A percentile compares a stretch with the other conserved stretches of the same genome.
These are phyloP conservation scores for Myxozyma neotropica DNA, from an alignment of 805 yeast species.

Conservation along the genomic window DNA sequence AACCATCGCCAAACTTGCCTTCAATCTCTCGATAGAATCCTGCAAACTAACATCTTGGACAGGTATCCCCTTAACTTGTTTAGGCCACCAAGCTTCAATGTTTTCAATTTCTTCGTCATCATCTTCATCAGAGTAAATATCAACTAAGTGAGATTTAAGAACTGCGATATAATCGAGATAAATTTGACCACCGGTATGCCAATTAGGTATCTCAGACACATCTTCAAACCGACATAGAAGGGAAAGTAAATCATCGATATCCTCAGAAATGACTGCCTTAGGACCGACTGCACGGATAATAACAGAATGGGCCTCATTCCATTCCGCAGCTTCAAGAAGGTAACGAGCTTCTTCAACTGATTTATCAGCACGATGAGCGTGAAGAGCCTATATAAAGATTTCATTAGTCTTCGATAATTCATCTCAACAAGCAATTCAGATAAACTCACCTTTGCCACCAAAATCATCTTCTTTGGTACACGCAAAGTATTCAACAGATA, in stretches of 20 bases:
- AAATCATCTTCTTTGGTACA: slow-evolving; percentile 27
- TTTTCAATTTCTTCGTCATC: background rate
- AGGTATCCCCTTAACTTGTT: slow-evolving; percentile 21
- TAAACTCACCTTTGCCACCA: slow-evolving; percentile 27
- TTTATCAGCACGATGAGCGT: slow-evolving; percentile 54
- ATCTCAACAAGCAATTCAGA: background rate
- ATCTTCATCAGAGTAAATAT: background rate
- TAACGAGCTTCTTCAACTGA: slow-evolving; percentile 62
- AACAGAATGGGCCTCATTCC: slow-evolving; percentile 64
- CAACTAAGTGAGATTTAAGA: slow-evolving; percentile 5
- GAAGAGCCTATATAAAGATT: slow-evolving; percentile 62
- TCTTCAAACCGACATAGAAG: slow-evolving; percentile 36
- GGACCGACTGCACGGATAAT: slow-evolving; percentile 72
- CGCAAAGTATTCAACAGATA: slow-evolving; percentile 13
- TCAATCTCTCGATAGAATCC: slow-evolving; percentile 19
- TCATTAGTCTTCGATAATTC: slow-evolving; percentile 34
- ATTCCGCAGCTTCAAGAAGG: slow-evolving; percentile 60
- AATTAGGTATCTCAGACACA: slow-evolving; percentile 34
- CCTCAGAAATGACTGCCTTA: slow-evolving; percentile 57
- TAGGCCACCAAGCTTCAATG: slow-evolving; percentile 26
- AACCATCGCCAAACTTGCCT: slow-evolving; percentile 11
- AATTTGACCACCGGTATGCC: slow-evolving; percentile 44
- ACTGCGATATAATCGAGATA: slow-evolving; percentile 42
- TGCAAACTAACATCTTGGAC: slow-evolving; percentile 6
- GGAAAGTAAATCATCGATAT: slow-evolving; percentile 33